Conservation (phyloP, 106 monocot genomes). For the Dendrobium officinale region DNA sequence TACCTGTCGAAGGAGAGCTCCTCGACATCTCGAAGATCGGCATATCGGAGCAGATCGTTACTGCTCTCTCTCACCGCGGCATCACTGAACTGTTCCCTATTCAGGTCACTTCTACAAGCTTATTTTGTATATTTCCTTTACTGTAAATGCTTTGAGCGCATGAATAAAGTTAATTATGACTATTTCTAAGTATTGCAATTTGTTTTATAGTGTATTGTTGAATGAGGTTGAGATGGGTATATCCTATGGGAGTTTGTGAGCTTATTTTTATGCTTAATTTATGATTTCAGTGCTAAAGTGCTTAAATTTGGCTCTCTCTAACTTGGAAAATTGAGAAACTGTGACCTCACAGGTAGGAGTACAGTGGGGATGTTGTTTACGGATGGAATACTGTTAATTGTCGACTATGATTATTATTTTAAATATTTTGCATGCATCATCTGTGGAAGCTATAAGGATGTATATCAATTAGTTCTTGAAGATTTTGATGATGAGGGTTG, state of each 20-base stretch:
- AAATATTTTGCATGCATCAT: not conserved
- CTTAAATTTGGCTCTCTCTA: not conserved
- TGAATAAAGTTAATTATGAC: too few relatives aligned
- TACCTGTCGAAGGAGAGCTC: not conserved
- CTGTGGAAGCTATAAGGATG: not conserved
- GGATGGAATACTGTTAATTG: not conserved
- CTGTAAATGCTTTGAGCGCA: too few relatives aligned
- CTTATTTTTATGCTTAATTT: not conserved
- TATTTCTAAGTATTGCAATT: too few relatives aligned
- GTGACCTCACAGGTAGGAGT: not conserved
- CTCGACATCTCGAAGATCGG: constrained; percentile 40
- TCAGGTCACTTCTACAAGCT: constrained; percentile 16
- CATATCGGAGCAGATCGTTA: constrained; percentile 45
- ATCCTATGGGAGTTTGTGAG: not conserved
- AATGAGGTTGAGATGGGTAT: not conserved
- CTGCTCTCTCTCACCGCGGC: constrained; percentile 34
- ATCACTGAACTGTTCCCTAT: constrained; percentile 51
- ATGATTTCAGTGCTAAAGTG: not conserved
- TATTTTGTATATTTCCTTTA: not conserved
- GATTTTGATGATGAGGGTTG: not conserved
- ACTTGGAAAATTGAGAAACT: not conserved
- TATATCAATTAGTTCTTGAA: not conserved
- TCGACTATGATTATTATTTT: not conserved
- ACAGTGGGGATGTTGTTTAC: not conserved
- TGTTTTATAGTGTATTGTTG: too few relatives aligned